phyloP scores from a whole-genome alignment of 169 alveolate species.

The Fabrea salina region DNA sequence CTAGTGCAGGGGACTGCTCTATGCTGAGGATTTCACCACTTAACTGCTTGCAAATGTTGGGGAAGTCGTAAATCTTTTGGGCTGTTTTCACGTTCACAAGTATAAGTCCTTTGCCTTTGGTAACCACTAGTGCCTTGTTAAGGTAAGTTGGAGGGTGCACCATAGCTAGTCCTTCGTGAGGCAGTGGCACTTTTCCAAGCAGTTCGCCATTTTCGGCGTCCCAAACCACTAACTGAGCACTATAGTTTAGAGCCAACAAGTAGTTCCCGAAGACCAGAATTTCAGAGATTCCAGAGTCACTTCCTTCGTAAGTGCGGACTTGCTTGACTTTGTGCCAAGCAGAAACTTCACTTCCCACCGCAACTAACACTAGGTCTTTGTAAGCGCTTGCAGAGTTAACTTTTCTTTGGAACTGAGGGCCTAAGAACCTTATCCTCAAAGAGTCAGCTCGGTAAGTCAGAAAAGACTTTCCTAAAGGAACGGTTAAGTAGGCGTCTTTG shows the following conservation, averaged over 20 bases:
- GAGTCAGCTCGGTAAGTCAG: constrained; percentile 61
- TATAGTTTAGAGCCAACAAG: constrained; percentile 47
- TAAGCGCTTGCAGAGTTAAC: constrained; percentile 52
- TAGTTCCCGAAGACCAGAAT: constrained; percentile 53
- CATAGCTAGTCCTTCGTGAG: constrained; percentile 39
- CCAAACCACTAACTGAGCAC: constrained; percentile 56
- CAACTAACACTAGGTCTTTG: constrained; percentile 58
- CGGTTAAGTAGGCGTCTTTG: constrained; percentile 42
- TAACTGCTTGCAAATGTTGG: constrained; percentile 40
- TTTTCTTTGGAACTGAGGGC: constrained; percentile 55
- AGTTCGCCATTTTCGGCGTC: constrained; percentile 46
- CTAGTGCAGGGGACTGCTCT: constrained; percentile 65
- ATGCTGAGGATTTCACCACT: constrained; percentile 47
- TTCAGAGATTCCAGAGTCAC: constrained; percentile 45
- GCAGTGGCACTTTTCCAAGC: constrained; percentile 34
- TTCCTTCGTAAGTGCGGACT: constrained; percentile 48
- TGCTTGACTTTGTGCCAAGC: constrained; percentile 67
- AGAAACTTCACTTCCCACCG: constrained; percentile 52
- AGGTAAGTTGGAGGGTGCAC: constrained; percentile 82
- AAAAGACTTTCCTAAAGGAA: constrained; percentile 62
- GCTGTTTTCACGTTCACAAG: constrained; percentile 69
- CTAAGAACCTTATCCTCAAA: constrained; percentile 55
- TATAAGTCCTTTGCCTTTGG: constrained; percentile 49
- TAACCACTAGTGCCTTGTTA: constrained; percentile 66
- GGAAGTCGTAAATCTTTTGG: constrained; percentile 57